Evolutionary conservation across 495 filamentous ascomycete genomes (phyloP).

Genomic region (Glonium stellatum): DNA sequence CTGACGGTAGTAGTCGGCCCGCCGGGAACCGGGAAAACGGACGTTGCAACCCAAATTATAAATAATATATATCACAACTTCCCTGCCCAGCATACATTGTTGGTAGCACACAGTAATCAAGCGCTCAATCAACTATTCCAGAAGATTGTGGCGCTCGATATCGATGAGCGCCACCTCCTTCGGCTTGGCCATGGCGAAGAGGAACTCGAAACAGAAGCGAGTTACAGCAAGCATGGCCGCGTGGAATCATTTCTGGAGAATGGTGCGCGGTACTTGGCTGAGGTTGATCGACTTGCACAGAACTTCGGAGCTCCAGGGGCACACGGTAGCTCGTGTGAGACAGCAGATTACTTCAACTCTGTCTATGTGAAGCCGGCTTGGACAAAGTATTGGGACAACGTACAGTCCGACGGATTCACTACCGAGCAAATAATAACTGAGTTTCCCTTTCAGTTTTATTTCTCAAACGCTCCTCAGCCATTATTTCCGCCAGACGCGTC

Average conservation of each 20-base stretch:
- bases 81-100: constrained; percentile 79
- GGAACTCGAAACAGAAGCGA: constrained; percentile 77
- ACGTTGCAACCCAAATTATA: constrained; percentile 97
- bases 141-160: constrained; percentile 90
- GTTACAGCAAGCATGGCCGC: constrained; percentile 88
- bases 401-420: constrained; percentile 42
- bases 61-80: constrained; percentile 99
- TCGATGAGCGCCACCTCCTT: constrained; percentile 90
- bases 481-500: constrained; percentile 61
- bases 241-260: constrained; percentile 96
- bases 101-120: constrained; percentile 97
- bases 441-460: constrained; percentile 89
- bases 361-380: constrained; percentile 87
- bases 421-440: constrained; percentile 57
- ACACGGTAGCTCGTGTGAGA: constrained; percentile 93
- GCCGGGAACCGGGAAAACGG: constrained; percentile 95
- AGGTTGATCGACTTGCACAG: constrained; percentile 79
- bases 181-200: constrained; percentile 93
- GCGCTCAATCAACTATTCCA: constrained; percentile 98
- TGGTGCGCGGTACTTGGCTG: constrained; percentile 65
- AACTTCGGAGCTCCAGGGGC: constrained; percentile 81
- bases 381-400: constrained; percentile 68
- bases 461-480: constrained; percentile 78
- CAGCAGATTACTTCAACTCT: constrained; percentile 88
- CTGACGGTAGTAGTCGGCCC: constrained; percentile 92